phyloP scores from a whole-genome alignment of 805 yeast genomes.

The Teunomyces lycoperdinae region DNA sequence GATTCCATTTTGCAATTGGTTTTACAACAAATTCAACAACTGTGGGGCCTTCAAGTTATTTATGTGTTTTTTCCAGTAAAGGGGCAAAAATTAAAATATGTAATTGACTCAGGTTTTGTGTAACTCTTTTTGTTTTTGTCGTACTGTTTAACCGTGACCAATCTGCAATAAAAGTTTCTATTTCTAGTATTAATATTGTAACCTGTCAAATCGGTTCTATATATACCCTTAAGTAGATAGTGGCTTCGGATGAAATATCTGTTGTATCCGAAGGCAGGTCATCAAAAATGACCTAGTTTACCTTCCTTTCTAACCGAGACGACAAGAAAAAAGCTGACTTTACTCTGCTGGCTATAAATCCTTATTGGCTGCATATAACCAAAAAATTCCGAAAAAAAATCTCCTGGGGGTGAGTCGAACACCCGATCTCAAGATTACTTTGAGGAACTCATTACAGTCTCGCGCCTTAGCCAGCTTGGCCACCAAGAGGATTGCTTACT shows the following conservation, averaged over 20 bases:
- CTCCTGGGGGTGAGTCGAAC: conserved; percentile 51
- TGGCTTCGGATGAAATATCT: background rate
- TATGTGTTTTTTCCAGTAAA: background rate
- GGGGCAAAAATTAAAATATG: background rate
- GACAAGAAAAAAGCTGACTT: background rate
- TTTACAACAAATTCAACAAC: background rate
- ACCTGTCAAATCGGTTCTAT: background rate
- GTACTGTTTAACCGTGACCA: background rate
- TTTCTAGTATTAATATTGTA: no score
- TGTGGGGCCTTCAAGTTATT: background rate
- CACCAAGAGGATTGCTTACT: conserved; percentile 33
- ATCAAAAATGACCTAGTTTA: background rate
- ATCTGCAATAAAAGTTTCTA: background rate
- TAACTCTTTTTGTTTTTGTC: background rate
- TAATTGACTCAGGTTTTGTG: background rate
- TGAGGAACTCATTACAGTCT: conserved; percentile 40
- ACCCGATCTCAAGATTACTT: conserved; percentile 47
- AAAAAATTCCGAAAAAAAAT: conserved; percentile 14
- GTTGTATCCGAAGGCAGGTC: conserved; percentile 1
- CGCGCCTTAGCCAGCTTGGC: conserved; percentile 52
- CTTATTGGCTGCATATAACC: background rate
- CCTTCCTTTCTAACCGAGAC: background rate
- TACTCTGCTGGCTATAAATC: background rate
- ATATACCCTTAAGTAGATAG: background rate
- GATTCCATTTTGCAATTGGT: conserved; percentile 27